Base-by-base conservation (phyloP, 768 basidiomycete genomes). In the Psilocybe cyanescens region DNA sequence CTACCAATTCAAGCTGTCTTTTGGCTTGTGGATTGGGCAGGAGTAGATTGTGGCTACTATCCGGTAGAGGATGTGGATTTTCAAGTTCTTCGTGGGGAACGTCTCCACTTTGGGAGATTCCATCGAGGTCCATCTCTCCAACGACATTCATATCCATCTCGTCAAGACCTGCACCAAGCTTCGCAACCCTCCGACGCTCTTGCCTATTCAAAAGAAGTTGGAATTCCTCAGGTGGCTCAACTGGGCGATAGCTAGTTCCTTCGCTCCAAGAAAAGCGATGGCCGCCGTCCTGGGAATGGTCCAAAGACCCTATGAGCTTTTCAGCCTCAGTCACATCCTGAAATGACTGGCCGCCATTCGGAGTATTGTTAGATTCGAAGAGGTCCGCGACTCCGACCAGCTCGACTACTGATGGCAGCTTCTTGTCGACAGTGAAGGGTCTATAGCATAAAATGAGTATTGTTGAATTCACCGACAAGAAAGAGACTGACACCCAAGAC, bases 341-440 rank as follows among this genome's bases (percentile, higher is more conserved):
- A 14, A 5, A 5, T 1, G 2, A n/a, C 2, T 35, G 33, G 2
- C 9, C 17, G 2, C 3, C 50, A 31, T 14, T 7, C 5, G 8
- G 0, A 8, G n/a, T 19, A 1, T 7, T 9, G 44, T 35, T 39
- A 24, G 46, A 11, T 11, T 53, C 65, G 17, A 71, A 56, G 16
- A 71, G 45, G 17, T 69, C 60, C 3, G 59, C 61, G 28, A 76
- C 76, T 7, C 70, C 71, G 11, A 74, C 52, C 24, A 78, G 65
- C 50, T 79, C 73, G 33, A 66, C 63, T 11, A 70, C 54, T 0
- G 74, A 75, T 3, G 79, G 79, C 2, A 78, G 66, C 53, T 72
- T 74, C 33, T 72, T 70, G 17, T 78, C 74, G 9, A 77, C 76
- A 16, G 79, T 84, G 67, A 86, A 87, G 4, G 86, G 81, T 49